These are phyloP conservation scores for Paradendryphiella salina DNA, from an alignment of 2,329 filamentous ascomycete genomes.

Conservation along the genomic window DNA sequence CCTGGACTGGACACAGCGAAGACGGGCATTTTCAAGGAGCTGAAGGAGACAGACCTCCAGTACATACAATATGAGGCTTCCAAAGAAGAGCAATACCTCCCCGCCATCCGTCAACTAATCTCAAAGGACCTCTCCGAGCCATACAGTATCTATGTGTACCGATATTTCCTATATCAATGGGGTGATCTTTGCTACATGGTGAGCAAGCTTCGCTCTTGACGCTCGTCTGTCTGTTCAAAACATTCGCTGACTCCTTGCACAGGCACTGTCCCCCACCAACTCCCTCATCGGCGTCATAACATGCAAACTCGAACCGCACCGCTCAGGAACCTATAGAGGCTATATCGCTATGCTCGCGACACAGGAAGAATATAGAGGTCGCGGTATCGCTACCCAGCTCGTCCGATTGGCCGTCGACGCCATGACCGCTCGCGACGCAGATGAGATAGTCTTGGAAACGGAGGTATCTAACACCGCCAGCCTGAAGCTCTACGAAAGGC, in stretches of 20 bases:
- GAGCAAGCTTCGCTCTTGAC: constrained; percentile 9
- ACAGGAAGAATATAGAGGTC: constrained; percentile 73
- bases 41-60: constrained; percentile 48
- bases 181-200: constrained; percentile 96
- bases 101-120: constrained; percentile 87
- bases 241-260: neutral
- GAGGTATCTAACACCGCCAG: constrained; percentile 90
- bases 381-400: constrained; percentile 81
- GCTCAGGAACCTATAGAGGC: constrained; percentile 81
- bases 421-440: constrained; percentile 81
- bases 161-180: constrained; percentile 98
- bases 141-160: constrained; percentile 98
- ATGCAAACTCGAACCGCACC: constrained; percentile 90
- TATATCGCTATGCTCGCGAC: constrained; percentile 99
- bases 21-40: neutral
- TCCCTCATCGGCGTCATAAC: constrained; percentile 87
- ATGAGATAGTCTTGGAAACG: constrained; percentile 95
- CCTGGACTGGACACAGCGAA: neutral
- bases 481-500: constrained; percentile 87
- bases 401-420: constrained; percentile 90
- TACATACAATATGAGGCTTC: constrained; percentile 64
- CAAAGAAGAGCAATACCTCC: constrained; percentile 69
- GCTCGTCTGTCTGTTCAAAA: neutral
- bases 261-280: constrained; percentile 44
- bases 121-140: constrained; percentile 96